phyloP scores from a whole-genome alignment of 139 green algal genomes.

The Chlorella ohadii region DNA sequence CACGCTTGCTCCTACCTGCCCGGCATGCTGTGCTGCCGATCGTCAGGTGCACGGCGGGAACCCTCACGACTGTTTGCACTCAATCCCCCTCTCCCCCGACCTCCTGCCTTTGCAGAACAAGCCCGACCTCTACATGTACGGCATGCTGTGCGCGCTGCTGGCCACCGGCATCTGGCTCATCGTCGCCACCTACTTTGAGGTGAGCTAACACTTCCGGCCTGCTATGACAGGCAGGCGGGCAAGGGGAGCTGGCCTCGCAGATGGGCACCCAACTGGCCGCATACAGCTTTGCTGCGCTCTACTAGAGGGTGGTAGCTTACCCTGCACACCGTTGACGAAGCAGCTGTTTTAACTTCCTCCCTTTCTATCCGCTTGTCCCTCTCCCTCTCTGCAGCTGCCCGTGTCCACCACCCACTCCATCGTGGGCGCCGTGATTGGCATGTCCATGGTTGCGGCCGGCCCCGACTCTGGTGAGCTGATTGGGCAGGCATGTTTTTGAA shows the following conservation, averaged over 20 bases:
- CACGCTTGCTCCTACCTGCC: too few relatives aligned
- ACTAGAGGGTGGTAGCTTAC: too few relatives aligned
- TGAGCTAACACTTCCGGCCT: neutral
- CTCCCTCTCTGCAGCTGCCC: slow-evolving; percentile 49
- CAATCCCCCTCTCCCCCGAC: too few relatives aligned
- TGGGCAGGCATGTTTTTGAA: neutral
- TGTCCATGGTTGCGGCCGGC: slow-evolving; percentile 36
- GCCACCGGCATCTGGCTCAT: slow-evolving; percentile 60
- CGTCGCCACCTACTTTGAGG: slow-evolving; percentile 50
- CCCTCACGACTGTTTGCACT: too few relatives aligned
- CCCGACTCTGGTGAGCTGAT: neutral
- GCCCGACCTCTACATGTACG: slow-evolving; percentile 67
- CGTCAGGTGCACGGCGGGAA: too few relatives aligned
- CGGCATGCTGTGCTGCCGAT: neutral
- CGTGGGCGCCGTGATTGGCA: slow-evolving; percentile 47
- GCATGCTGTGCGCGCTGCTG: slow-evolving; percentile 62
- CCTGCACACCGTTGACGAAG: too few relatives aligned
- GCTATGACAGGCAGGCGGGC: neutral
- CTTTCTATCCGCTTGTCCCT: neutral
- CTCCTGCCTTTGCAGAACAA: neutral
- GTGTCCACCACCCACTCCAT: slow-evolving; percentile 62
- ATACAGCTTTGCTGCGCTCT: neutral
- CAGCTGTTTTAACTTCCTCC: too few relatives aligned
- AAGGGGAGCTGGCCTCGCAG: neutral
- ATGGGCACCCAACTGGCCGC: neutral